A percentile compares a stretch with the other conserved stretches of the same genome.
Evolutionary conservation across 441 rosid genomes (phyloP).

Genomic region (Arabidopsis lyrata): DNA sequence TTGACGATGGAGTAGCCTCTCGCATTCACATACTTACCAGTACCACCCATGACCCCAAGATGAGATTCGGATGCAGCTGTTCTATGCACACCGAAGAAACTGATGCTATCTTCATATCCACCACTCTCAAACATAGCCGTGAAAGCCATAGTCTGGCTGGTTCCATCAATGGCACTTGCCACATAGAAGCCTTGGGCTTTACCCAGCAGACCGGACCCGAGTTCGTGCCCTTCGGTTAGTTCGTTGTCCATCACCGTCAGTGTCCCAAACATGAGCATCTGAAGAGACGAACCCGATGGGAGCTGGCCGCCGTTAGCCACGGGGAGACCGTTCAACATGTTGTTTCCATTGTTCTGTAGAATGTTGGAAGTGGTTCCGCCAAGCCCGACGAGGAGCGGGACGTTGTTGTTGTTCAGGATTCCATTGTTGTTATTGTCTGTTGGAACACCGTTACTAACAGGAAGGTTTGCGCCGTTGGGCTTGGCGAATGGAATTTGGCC

Average conservation of each 20-base stretch:
- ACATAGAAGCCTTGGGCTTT: slow-evolving; percentile 73
- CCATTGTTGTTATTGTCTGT: slow-evolving; percentile 57
- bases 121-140: slow-evolving; percentile 73
- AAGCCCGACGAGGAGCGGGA: slow-evolving; percentile 61
- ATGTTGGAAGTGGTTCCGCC: slow-evolving; percentile 56
- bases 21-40: slow-evolving; percentile 69
- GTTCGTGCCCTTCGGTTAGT: slow-evolving; percentile 60
- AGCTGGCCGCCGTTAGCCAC: slow-evolving; percentile 52
- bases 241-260: slow-evolving; percentile 71
- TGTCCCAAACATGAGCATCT: slow-evolving; percentile 68
- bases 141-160: slow-evolving; percentile 68
- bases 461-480: slow-evolving; percentile 66
- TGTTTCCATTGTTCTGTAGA: slow-evolving; percentile 52
- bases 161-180: slow-evolving; percentile 68
- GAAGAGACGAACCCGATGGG: slow-evolving; percentile 56
- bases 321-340: slow-evolving; percentile 49
- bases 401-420: slow-evolving; percentile 55
- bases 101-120: slow-evolving; percentile 60
- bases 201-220: slow-evolving; percentile 62
- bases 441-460: slow-evolving; percentile 55
- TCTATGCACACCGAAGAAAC: slow-evolving; percentile 65
- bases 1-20: slow-evolving; percentile 62
- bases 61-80: slow-evolving; percentile 67
- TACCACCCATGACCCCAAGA: slow-evolving; percentile 73
- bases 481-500: slow-evolving; percentile 71